Conservation (phyloP, 495 filamentous ascomycete genomes). For the Endocarpon pusillum region DNA sequence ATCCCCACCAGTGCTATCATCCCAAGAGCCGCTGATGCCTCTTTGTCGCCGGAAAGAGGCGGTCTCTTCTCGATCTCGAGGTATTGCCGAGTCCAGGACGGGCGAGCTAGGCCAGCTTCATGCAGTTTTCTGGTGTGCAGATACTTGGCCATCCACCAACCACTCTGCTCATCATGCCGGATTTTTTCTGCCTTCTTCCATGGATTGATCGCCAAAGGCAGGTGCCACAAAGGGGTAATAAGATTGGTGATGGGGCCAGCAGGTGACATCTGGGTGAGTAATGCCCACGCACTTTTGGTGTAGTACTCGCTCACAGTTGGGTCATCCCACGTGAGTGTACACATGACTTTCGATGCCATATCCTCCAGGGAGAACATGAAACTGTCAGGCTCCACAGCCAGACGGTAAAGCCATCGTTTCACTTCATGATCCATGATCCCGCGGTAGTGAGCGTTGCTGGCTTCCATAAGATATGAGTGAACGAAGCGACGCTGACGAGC, state of each 20-base stretch:
- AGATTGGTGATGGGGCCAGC: slow-evolving; percentile 23
- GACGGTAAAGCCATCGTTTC: slow-evolving; percentile 17
- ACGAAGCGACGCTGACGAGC: slow-evolving; percentile 20
- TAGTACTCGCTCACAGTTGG: slow-evolving; percentile 14
- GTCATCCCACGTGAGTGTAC: slow-evolving; percentile 17
- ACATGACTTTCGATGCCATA: slow-evolving; percentile 18
- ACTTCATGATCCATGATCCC: slow-evolving; percentile 18
- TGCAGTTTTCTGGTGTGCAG: background rate
- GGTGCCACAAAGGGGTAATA: slow-evolving; percentile 18
- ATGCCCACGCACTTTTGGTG: slow-evolving; percentile 18
- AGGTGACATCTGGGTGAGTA: slow-evolving; percentile 22
- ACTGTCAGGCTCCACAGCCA: slow-evolving; percentile 16
- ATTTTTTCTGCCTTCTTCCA: background rate
- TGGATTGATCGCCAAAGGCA: slow-evolving; percentile 6
- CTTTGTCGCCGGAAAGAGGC: background rate
- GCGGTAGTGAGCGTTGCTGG: slow-evolving; percentile 16
- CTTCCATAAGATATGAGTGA: slow-evolving; percentile 17
- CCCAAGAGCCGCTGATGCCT: slow-evolving; percentile 3
- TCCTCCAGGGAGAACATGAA: slow-evolving; percentile 20
- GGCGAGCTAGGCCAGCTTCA: background rate
- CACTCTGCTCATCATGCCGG: background rate
- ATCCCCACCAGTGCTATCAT: slow-evolving; percentile 13
- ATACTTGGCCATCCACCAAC: background rate
- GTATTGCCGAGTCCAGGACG: background rate
- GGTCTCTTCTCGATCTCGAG: background rate